Conservation (phyloP, 1,139 yeast genomes). For the Candida sojae region DNA sequence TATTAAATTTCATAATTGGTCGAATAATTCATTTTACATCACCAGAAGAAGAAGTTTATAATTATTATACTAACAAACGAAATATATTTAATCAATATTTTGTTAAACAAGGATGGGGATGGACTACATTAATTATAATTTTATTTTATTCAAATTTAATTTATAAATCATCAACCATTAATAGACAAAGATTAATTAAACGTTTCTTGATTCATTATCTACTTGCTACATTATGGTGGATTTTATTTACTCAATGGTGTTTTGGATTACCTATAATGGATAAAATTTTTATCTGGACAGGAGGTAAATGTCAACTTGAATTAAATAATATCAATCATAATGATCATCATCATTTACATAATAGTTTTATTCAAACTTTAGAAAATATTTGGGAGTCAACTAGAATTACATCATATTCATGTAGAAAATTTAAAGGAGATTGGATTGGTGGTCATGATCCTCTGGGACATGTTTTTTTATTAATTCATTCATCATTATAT, state of each 20-base stretch:
- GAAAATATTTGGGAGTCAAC: constrained; percentile 20
- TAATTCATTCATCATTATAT: constrained; percentile 71
- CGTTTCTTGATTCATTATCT: constrained; percentile 40
- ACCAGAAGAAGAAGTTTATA: constrained; percentile 41
- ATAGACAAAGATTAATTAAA: constrained; percentile 8
- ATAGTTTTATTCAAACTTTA: constrained; percentile 7
- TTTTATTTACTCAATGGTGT: constrained; percentile 84
- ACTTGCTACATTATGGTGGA: constrained; percentile 76
- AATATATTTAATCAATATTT: constrained; percentile 70
- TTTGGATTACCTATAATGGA: constrained; percentile 92
- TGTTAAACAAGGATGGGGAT: constrained; percentile 90
- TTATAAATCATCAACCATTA: background rate
- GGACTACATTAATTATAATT: constrained; percentile 62
- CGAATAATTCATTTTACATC: constrained; percentile 35
- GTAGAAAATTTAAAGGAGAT: constrained; percentile 63
- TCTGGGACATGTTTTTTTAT: constrained; percentile 85
- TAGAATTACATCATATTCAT: constrained; percentile 47
- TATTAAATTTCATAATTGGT: constrained; percentile 33
- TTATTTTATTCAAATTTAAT: constrained; percentile 27
- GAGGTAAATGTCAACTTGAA: constrained; percentile 67
- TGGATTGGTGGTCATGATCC: constrained; percentile 98
- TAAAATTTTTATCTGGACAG: constrained; percentile 72
- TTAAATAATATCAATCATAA: background rate
- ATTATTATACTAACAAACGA: constrained; percentile 61
- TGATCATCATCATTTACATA: constrained; percentile 3